Percentiles rank a stretch among this genome's conserved stretches.
Evolutionary conservation across 306 rosid genomes (phyloP).

Genomic region (Leucaena leucocephala): DNA sequence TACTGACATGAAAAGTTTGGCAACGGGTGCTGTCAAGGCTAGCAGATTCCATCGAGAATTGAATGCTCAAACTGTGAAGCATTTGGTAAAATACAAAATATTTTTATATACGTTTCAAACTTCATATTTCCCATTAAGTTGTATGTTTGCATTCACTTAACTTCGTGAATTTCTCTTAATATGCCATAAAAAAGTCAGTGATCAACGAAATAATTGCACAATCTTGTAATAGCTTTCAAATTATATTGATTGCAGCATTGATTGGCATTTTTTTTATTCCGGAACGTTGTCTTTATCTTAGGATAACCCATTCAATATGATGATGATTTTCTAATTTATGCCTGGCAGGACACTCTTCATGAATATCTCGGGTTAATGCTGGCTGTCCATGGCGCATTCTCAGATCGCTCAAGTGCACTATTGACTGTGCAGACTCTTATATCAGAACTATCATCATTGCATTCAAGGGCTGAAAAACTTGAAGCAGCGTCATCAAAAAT

Average conservation of each 20-base stretch:
- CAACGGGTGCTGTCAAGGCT: conserved; percentile 92
- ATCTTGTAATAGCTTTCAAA: neutral
- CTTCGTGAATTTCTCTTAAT: conserved; percentile 17
- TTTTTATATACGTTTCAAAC: conserved; percentile 21
- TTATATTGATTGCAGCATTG: conserved; percentile 18
- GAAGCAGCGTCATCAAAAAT: conserved; percentile 87
- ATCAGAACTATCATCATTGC: conserved; percentile 76
- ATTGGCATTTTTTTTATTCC: conserved; percentile 29
- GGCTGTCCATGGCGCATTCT: conserved; percentile 84
- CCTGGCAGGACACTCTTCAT: conserved; percentile 70
- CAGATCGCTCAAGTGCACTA: conserved; percentile 85
- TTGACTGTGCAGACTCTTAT: conserved; percentile 90
- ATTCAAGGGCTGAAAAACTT: conserved; percentile 83
- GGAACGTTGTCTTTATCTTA: neutral
- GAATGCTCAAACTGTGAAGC: conserved; percentile 91
- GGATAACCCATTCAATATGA: conserved; percentile 20
- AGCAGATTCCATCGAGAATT: conserved; percentile 91
- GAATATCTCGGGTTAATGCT: conserved; percentile 94
- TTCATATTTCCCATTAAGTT: conserved; percentile 6
- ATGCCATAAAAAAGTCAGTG: neutral
- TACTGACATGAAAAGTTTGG: conserved; percentile 76
- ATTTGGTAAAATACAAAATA: conserved; percentile 60
- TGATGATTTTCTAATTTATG: conserved; percentile 40
- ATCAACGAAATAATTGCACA: neutral
- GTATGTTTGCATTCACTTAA: neutral